A percentile compares a stretch with the other conserved stretches of the same genome.
phyloP scores from a whole-genome alignment of 176 grass and related monocot species.

The Raddia distichophylla region DNA sequence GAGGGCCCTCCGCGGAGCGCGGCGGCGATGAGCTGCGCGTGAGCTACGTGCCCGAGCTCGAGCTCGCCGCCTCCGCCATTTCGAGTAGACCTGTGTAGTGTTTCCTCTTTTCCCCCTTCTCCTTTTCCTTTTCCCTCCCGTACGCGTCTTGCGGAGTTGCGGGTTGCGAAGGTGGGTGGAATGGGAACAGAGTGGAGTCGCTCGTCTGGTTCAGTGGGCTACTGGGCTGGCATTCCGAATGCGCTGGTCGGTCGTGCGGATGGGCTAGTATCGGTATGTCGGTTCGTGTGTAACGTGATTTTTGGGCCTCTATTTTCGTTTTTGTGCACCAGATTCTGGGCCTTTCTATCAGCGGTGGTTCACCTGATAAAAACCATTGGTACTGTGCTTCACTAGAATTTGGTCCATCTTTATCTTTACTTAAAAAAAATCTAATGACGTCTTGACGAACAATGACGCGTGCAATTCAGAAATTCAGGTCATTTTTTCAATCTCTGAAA shows the following conservation, averaged over 20 bases:
- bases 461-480: no score
- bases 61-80: constrained; percentile 56
- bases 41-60: constrained; percentile 54
- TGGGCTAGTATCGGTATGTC: background rate
- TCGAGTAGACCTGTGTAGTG: constrained; percentile 38
- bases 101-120: background rate
- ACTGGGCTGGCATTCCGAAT: background rate
- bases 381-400: no score
- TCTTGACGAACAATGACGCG: no score
- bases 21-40: background rate
- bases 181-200: no score
- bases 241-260: no score
- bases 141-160: background rate
- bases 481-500: no score
- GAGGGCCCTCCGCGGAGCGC: background rate
- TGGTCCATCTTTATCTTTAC: no score
- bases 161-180: no score
- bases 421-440: no score
- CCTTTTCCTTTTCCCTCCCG: background rate
- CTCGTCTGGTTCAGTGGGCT: background rate
- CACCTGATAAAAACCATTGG: no score
- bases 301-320: no score
- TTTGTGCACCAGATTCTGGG: background rate
- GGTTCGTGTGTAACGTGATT: background rate
- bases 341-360: background rate